Evolutionary conservation across 306 rosid species (phyloP).

Genomic region (Begonia loranthoides): DNA sequence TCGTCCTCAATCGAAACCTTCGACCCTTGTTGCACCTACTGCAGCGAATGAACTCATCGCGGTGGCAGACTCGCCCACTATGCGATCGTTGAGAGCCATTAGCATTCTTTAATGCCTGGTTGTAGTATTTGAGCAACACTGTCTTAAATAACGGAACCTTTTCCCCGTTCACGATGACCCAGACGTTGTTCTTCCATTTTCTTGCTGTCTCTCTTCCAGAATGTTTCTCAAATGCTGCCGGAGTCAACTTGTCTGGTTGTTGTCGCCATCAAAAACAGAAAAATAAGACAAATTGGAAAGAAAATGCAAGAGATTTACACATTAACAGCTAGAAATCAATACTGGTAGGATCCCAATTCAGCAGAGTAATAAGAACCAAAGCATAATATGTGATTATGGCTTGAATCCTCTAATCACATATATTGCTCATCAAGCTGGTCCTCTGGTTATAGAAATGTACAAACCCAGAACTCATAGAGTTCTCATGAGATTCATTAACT

Average conservation of each 20-base stretch:
- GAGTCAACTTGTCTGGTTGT: constrained; percentile 19
- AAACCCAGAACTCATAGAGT: no score
- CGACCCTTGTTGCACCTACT: constrained; percentile 21
- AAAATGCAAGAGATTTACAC: background rate
- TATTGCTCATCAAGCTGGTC: no score
- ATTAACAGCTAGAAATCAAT: background rate
- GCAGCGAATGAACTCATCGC: constrained; percentile 29
- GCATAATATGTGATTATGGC: background rate
- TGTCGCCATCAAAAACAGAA: constrained; percentile 5
- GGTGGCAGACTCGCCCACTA: constrained; percentile 17
- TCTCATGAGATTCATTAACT: no score
- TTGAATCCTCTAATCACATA: no score
- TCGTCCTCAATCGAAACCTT: constrained; percentile 19
- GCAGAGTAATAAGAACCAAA: background rate
- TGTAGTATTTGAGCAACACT: constrained; percentile 22
- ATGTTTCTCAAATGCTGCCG: constrained; percentile 30
- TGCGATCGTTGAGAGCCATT: constrained; percentile 4
- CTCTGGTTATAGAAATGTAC: no score
- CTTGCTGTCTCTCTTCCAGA: constrained; percentile 5
- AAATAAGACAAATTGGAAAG: constrained; percentile 8
- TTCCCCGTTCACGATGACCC: constrained; percentile 13
- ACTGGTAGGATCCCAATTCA: background rate
- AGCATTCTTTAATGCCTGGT: constrained; percentile 20
- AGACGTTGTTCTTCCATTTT: constrained; percentile 30
- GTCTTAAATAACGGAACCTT: constrained; percentile 23